phyloP scores from a whole-genome alignment of 805 yeast species.

The Schwanniomyces vanrijiae region DNA sequence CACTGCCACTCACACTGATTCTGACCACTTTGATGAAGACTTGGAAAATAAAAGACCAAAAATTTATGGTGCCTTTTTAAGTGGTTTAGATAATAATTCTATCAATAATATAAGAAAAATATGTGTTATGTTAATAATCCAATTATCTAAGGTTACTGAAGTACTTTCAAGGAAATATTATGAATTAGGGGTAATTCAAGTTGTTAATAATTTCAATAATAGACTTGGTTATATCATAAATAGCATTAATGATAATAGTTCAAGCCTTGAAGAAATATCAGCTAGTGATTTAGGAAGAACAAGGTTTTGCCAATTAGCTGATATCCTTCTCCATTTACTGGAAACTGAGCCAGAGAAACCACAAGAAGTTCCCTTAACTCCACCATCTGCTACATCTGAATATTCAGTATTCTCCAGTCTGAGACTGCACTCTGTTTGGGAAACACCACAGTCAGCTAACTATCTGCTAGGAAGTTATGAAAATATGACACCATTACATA shows the following conservation, averaged over 20 bases:
- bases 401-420: slow-evolving; percentile 35
- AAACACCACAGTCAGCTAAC: slow-evolving; percentile 22
- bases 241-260: slow-evolving; percentile 22
- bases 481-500: slow-evolving; percentile 9
- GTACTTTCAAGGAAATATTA: slow-evolving; percentile 52
- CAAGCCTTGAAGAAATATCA: slow-evolving; percentile 2
- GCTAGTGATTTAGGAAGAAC: slow-evolving; percentile 8
- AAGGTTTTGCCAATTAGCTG: slow-evolving; percentile 22
- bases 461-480: slow-evolving; percentile 7
- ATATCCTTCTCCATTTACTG: slow-evolving; percentile 22
- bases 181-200: slow-evolving; percentile 53
- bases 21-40: slow-evolving; percentile 22
- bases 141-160: slow-evolving; percentile 48
- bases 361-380: slow-evolving; percentile 28
- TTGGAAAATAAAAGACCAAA: slow-evolving; percentile 44
- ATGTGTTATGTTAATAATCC: slow-evolving; percentile 43
- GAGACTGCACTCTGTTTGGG: slow-evolving; percentile 18
- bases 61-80: slow-evolving; percentile 47
- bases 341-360: slow-evolving; percentile 1
- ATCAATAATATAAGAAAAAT: slow-evolving; percentile 40
- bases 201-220: slow-evolving; percentile 32
- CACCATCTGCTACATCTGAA: slow-evolving; percentile 45
- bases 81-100: slow-evolving; percentile 46
- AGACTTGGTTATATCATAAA: slow-evolving; percentile 9
- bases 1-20: slow-evolving; percentile 6